A percentile compares a stretch with the other conserved stretches of the same genome.
These are phyloP conservation scores for Russula olivacea DNA, from an alignment of 768 basidiomycete genomes.

Conservation along the genomic window DNA sequence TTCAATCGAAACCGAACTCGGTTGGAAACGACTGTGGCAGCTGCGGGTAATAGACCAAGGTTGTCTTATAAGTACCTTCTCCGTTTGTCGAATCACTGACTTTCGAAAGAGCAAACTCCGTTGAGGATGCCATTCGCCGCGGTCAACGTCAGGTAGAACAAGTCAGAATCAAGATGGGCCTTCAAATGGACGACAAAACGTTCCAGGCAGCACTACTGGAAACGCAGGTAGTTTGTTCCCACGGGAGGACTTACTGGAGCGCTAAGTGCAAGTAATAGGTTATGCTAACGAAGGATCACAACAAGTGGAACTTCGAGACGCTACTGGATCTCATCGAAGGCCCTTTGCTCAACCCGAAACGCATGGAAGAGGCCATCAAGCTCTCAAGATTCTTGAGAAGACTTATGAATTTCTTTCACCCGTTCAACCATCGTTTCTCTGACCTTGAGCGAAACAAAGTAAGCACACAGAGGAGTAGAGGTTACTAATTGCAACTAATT, in stretches of 20 bases:
- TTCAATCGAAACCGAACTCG: conserved; percentile 85
- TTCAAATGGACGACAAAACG: conserved; percentile 93
- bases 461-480: background rate
- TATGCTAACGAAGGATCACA: conserved; percentile 79
- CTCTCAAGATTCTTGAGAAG: conserved; percentile 85
- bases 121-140: conserved; percentile 80
- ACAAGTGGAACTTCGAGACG: conserved; percentile 89
- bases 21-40: conserved; percentile 41
- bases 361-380: conserved; percentile 92
- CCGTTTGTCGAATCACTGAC: background rate
- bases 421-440: conserved; percentile 82
- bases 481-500: background rate
- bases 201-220: conserved; percentile 84
- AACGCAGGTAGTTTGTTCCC: conserved; percentile 54
- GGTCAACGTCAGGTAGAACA: conserved; percentile 90
- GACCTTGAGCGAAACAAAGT: conserved; percentile 70
- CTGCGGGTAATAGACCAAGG: conserved; percentile 60
- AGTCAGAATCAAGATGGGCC: conserved; percentile 78
- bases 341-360: conserved; percentile 81
- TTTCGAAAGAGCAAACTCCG: conserved; percentile 59
- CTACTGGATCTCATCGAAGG: conserved; percentile 89
- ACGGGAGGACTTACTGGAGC: background rate
- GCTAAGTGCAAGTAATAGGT: conserved; percentile 44
- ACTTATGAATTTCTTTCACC: conserved; percentile 91
- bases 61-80: conserved; percentile 26